Evolutionary conservation across 2,329 filamentous ascomycete genomes (phyloP), one percentile per base, ranked within the genome.

Genomic region (Capronia americana): DNA sequence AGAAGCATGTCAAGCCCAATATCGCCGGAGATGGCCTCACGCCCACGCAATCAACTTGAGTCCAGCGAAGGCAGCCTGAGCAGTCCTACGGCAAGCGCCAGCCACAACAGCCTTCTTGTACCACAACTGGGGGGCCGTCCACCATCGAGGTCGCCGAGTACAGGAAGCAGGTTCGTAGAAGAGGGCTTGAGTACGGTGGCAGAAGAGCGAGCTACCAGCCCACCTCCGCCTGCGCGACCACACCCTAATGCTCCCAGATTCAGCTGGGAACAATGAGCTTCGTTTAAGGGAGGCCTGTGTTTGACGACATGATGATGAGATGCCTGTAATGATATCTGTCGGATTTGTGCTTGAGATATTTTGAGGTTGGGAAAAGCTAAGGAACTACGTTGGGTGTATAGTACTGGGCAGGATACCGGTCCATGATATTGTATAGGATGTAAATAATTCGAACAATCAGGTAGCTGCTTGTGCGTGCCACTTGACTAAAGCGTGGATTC

Each of bases 101-200:
- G 57, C 55, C 51, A 50, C 62, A 60, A 55, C 38, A 63, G 56
- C 30, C 58, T 67, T 6, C 34, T 68, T n/a, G 63, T 66, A 34
- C 68, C 70, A 26, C 66, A 66, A 55, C 51, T 70, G 8, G 60
- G 63, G 44, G 68, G 63, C 34, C 66, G 68, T n/a, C 67, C 66
- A 17, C 68, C 64, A 6, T 65, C 66, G 23, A 60, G 70, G 20
- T 69, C 70, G 20, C 65, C 68, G 1, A 72, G 69, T 51, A 67
- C 67, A 30, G 69, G 70, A 26, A 71, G 69, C 55, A 66, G 72
- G 50, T 72, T 73, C 51, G 61, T 67, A 14, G 72, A 73, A 57
- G 71, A 73, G 59, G 71, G 71, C 4, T 59, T 72, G 30, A 63
- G 46, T 38, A 61, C 64, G 4, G 58, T 64, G n/a, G 44, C 62